These are phyloP conservation scores for Odontarrhena argentea DNA, from an alignment of 345 rosid species.

Conservation along the genomic window DNA sequence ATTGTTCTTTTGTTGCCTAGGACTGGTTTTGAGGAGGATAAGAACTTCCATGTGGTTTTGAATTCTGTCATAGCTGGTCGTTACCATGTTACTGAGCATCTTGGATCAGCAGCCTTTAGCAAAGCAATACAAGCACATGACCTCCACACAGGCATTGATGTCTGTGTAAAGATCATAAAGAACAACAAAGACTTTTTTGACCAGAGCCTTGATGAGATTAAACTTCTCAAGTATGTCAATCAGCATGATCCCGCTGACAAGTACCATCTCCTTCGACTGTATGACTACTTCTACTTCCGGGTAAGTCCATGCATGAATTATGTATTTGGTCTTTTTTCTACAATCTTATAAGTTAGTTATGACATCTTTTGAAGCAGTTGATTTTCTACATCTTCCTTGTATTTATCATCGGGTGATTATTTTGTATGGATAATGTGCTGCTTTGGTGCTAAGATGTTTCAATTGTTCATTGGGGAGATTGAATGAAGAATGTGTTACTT, in stretches of 20 bases:
- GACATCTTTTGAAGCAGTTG: not conserved
- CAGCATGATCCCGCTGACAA: constrained; percentile 97
- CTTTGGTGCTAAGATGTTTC: constrained; percentile 20
- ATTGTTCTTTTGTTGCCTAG: constrained; percentile 48
- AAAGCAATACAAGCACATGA: constrained; percentile 99
- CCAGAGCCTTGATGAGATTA: constrained; percentile 98
- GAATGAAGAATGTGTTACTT: constrained; percentile 4
- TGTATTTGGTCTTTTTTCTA: constrained; percentile 11
- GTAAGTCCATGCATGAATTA: constrained; percentile 49
- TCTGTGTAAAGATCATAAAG: constrained; percentile 91
- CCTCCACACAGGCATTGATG: constrained; percentile 93
- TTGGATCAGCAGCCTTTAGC: constrained; percentile 99
- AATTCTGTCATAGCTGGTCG: constrained; percentile 96
- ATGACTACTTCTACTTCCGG: constrained; percentile 93
- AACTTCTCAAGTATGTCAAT: constrained; percentile 94
- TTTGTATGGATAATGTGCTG: not conserved
- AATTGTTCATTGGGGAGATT: constrained; percentile 14
- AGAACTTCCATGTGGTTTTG: constrained; percentile 91
- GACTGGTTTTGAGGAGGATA: constrained; percentile 99
- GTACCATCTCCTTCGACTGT: constrained; percentile 88
- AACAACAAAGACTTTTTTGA: constrained; percentile 99
- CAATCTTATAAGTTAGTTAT: not conserved
- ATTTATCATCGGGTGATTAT: not conserved
- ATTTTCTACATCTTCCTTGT: not conserved
- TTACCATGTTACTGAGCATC: constrained; percentile 96